Evolutionary conservation across 2,329 filamentous ascomycete species (phyloP), one percentile per base, ranked within the genome.

Genomic region (Dactylellina sp.): DNA sequence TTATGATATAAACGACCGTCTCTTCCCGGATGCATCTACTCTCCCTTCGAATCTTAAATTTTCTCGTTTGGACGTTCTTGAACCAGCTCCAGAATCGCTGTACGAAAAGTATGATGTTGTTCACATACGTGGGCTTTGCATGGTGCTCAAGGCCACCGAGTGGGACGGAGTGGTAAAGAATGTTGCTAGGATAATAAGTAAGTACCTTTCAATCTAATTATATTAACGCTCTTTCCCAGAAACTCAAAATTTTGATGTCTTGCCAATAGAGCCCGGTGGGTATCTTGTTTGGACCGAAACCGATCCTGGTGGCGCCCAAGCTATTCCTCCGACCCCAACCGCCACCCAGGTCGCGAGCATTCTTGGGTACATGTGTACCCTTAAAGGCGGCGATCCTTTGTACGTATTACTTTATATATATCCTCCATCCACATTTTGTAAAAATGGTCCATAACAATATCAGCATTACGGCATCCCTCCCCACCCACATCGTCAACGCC

Each of bases 201-300:
- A 7, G 60, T n/a, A 16, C 24, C 5, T 25, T 55, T 16, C 28
- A 32, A 49, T 18, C 20, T 49, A 5, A 49, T 7, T 20, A 49
- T n/a, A n/a, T n/a, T n/a, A n/a, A n/a, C n/a, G n/a, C n/a, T n/a
- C n/a, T n/a, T n/a, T n/a, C n/a, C n/a, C n/a, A n/a, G n/a, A n/a
- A 32, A 32, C 28, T 32, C 9, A 32, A n/a, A n/a, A n/a, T n/a
- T 32, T 44, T 9, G 32, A 20, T 56, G 20, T 37, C 7, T 52
- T 7, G 20, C 37, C 7, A 5, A 37, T 46, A 65, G 66, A 72
- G 28, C 66, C 59, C 4, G 52, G 66, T 18, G 66, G 60, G 1
- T 59, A 72, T 22, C 18, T 72, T n/a, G 53, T 64, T 18, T 64
- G 59, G 66, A 53, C 47, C 11, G 66, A 72, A 7, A 72, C 66